Base-by-base conservation (phyloP, 2,329 filamentous ascomycete genomes). In the Diaporthe vaccinii region DNA sequence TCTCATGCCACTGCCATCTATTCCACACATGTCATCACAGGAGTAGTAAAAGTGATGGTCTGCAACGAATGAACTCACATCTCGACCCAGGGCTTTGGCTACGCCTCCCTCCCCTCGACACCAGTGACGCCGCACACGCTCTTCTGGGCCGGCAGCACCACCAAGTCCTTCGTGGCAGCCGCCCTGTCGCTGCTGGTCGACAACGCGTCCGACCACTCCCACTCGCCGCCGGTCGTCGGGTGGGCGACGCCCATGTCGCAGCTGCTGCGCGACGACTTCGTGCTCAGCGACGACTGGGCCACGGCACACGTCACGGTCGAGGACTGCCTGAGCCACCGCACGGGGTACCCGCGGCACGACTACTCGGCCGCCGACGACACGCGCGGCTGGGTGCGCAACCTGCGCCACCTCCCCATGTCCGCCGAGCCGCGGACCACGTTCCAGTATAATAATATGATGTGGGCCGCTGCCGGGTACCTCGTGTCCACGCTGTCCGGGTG, bases 91-190 rank as follows among this genome's bases (percentile, higher is more conserved):
- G 84, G 84, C 44, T 82, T 85, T 76, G 81, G 87, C 76, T 76
- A 85, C 78, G 79, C 83, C 70, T 75, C 76, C n/a, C 80, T 84
- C 17, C 57, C 59, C 9, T 46, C 57, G 6, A 81, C 81, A 0
- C 80, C 82, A 0, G 85, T 85, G 12, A 87, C 84, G 0, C 79
- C 86, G 1, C 82, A 87, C 41, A 91, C 89, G 0, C 83, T 91
- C 3, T 91, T 89, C 82, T 89, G 88, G 75, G 85, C 84, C 3
- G 91, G 86, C 2, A 91, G 89, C 57, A 90, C 86, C 1, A 90
- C 89, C 28, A 92, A 92, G 79, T 87, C 89, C 3, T 86, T 90
- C 62, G 88, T 86, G 0, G 85, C 87, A 1, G 89, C 89, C 1
- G 83, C 85, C 0, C 80, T 91, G 1, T 85, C 87, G 1, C 79